A percentile compares a stretch with the other conserved stretches of the same genome.
phyloP scores from a whole-genome alignment of 106 monocot species.

The Allium cepa region DNA sequence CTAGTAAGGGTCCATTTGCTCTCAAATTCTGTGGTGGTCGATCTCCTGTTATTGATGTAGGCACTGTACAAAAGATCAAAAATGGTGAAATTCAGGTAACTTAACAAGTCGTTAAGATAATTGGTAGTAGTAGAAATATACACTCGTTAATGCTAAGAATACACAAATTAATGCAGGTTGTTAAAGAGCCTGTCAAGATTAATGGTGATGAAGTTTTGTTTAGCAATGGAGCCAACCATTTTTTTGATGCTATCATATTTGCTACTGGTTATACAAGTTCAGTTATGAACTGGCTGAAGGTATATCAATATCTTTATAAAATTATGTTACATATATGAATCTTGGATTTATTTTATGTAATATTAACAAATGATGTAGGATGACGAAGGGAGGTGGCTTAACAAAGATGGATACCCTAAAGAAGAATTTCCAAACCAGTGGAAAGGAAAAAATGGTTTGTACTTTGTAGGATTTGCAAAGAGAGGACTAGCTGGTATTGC shows the following conservation, averaged over 20 bases:
- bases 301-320: not conserved
- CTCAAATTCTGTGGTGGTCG: constrained; percentile 28
- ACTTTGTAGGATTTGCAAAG: constrained; percentile 50
- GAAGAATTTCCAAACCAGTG: constrained; percentile 39
- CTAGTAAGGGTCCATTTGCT: constrained; percentile 31
- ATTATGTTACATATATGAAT: too few species aligned
- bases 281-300: constrained; percentile 41
- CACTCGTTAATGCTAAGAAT: too few species aligned
- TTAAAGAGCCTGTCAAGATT: constrained; percentile 15
- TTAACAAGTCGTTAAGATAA: not conserved
- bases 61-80: constrained; percentile 49
- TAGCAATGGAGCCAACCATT: constrained; percentile 12
- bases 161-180: not conserved
- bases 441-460: constrained; percentile 47
- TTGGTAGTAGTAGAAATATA: not conserved
- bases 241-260: constrained; percentile 61
- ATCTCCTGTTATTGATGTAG: constrained; percentile 64
- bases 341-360: too few species aligned
- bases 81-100: constrained; percentile 42
- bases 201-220: constrained; percentile 29
- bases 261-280: constrained; percentile 61
- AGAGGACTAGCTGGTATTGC: constrained; percentile 42
- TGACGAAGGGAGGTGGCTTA: not conserved
- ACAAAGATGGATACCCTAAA: constrained; percentile 39
- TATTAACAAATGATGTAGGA: not conserved